Evolutionary conservation across 2,329 filamentous ascomycete species (phyloP).

Genomic region (Pezicula radicicola): DNA sequence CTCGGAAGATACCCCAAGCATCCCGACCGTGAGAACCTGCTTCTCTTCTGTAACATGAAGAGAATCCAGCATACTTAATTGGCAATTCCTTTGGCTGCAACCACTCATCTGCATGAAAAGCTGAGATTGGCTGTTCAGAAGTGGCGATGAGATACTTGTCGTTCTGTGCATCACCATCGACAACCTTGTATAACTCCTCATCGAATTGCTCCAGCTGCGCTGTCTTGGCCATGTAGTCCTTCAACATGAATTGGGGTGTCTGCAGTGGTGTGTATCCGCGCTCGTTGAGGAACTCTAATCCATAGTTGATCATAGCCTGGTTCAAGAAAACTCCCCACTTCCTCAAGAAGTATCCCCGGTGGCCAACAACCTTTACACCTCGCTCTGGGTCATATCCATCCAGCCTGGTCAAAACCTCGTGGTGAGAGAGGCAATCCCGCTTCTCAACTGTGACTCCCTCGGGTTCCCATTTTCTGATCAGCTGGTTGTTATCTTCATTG

Average conservation of each 20-base stretch:
- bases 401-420: constrained; percentile 84
- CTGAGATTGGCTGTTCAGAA: constrained; percentile 92
- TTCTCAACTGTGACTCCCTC: constrained; percentile 72
- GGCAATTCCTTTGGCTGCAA: constrained; percentile 79
- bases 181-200: constrained; percentile 96
- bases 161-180: constrained; percentile 78
- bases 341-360: constrained; percentile 89
- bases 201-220: constrained; percentile 97
- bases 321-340: constrained; percentile 90
- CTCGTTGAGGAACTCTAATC: constrained; percentile 79
- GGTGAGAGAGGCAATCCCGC: constrained; percentile 79
- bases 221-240: constrained; percentile 96
- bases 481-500: constrained; percentile 83
- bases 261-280: constrained; percentile 82
- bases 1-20: constrained; percentile 96
- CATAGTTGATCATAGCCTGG: constrained; percentile 92
- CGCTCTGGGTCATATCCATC: constrained; percentile 93
- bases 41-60: constrained; percentile 93
- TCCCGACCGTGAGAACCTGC: constrained; percentile 89
- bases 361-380: constrained; percentile 90
- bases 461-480: constrained; percentile 77
- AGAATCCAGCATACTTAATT: constrained; percentile 89
- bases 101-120: constrained; percentile 93
- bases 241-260: constrained; percentile 91
- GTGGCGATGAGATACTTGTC: constrained; percentile 83